Evolutionary conservation across 2,329 filamentous ascomycete species (phyloP).

Genomic region (Pestalotiopsis sp.): DNA sequence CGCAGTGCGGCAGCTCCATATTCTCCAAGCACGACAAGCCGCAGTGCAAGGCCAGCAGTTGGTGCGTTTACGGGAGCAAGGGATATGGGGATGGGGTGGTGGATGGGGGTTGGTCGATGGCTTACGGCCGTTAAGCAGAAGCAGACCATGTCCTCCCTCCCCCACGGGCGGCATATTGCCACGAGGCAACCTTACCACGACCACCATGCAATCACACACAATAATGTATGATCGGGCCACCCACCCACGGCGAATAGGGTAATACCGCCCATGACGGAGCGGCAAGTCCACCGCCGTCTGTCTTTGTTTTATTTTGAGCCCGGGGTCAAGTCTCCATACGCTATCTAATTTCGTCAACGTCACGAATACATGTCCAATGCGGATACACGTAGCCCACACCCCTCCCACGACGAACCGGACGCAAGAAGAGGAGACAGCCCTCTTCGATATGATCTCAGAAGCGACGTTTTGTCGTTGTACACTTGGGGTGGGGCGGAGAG

Average conservation of each 20-base stretch:
- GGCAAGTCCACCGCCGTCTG: not conserved
- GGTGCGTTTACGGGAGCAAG: constrained; percentile 6
- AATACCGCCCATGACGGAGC: not conserved
- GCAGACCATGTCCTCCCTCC: not conserved
- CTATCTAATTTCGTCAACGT: not conserved
- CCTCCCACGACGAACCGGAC: not conserved
- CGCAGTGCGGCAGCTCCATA: constrained; percentile 1
- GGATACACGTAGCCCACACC: not conserved
- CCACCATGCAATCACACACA: constrained; percentile 3
- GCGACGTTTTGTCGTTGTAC: not conserved
- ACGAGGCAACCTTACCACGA: constrained; percentile 3
- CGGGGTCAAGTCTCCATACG: not conserved
- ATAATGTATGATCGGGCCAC: not conserved
- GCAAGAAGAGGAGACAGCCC: not conserved
- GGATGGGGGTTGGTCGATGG: too few relatives aligned
- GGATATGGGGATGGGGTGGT: too few relatives aligned
- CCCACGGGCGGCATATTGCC: not conserved
- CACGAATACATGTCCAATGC: not conserved
- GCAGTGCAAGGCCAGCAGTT: not conserved
- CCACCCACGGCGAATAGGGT: not conserved
- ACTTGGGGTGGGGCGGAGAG: not conserved
- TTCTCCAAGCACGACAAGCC: not conserved
- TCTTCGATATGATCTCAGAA: not conserved
- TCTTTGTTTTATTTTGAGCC: too few relatives aligned
- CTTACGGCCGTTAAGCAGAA: constrained; percentile 6